phyloP scores from a whole-genome alignment of 2,329 filamentous ascomycete genomes.

The Thelonectria discophora region DNA sequence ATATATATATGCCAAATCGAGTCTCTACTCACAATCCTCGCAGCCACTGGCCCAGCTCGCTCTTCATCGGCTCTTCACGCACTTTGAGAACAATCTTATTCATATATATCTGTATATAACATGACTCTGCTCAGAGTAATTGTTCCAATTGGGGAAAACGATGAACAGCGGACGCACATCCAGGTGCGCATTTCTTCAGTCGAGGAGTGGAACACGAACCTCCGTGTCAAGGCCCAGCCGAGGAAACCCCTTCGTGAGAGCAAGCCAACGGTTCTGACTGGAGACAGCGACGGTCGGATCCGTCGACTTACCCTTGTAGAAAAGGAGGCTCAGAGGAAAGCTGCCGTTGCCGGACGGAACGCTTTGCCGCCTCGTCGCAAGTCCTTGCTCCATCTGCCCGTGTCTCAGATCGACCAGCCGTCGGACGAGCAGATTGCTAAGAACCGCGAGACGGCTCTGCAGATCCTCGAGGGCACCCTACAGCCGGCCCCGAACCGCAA shows the following conservation, averaged over 20 bases:
- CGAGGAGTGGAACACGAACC: neutral
- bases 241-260: neutral
- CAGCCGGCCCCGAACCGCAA: conserved; percentile 1
- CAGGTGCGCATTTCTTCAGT: neutral
- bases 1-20: neutral
- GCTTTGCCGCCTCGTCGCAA: too few species aligned
- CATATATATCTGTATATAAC: too few species aligned
- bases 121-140: neutral
- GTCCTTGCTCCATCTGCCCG: neutral
- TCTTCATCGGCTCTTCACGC: neutral
- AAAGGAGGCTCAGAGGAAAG: neutral
- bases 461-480: conserved; percentile 15
- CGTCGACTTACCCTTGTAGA: neutral
- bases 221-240: neutral
- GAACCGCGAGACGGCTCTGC: conserved; percentile 1
- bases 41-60: neutral
- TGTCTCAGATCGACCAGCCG: too few species aligned
- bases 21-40: neutral
- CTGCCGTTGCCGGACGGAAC: neutral
- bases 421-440: neutral
- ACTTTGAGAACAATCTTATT: neutral
- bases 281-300: neutral
- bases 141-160: neutral
- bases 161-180: neutral
- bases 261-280: neutral